Conservation (phyloP, 1,139 yeast genomes). For the Blastobotrys ciferrii region DNA sequence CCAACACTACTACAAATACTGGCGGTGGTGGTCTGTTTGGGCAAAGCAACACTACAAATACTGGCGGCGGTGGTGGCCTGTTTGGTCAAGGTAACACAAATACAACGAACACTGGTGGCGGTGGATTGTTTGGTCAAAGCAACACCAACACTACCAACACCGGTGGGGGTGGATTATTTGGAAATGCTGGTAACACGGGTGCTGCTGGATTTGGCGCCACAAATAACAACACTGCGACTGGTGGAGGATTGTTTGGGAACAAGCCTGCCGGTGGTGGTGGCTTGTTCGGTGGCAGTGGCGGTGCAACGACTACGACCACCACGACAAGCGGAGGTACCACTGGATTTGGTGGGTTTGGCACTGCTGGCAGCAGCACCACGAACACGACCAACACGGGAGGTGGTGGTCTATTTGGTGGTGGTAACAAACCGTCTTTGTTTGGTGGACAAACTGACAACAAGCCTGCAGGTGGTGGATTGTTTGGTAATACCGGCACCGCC, state of each 20-base stretch:
- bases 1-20: constrained; percentile 11
- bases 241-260: constrained; percentile 36
- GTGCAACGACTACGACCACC: constrained; percentile 29
- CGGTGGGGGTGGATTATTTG: constrained; percentile 28
- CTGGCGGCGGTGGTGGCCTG: constrained; percentile 14
- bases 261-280: constrained; percentile 21
- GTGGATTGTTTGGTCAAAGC: constrained; percentile 16
- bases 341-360: constrained; percentile 39
- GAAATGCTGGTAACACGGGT: constrained; percentile 17
- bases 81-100: constrained; percentile 21
- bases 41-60: constrained; percentile 9
- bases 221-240: constrained; percentile 19
- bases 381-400: constrained; percentile 23
- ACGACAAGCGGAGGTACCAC: constrained; percentile 22
- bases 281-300: constrained; percentile 20
- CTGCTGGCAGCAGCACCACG: constrained; percentile 23
- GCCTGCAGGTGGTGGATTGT: constrained; percentile 30
- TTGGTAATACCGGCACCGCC: constrained; percentile 23
- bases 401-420: constrained; percentile 36
- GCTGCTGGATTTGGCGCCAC: background rate
- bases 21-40: constrained; percentile 37
- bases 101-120: constrained; percentile 27
- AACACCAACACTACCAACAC: constrained; percentile 23
- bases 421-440: constrained; percentile 18
- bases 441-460: constrained; percentile 1